A percentile compares a stretch with the other conserved stretches of the same genome.
Evolutionary conservation across 208 protist genomes (phyloP).

Genomic region (Trypanosoma rangeli): DNA sequence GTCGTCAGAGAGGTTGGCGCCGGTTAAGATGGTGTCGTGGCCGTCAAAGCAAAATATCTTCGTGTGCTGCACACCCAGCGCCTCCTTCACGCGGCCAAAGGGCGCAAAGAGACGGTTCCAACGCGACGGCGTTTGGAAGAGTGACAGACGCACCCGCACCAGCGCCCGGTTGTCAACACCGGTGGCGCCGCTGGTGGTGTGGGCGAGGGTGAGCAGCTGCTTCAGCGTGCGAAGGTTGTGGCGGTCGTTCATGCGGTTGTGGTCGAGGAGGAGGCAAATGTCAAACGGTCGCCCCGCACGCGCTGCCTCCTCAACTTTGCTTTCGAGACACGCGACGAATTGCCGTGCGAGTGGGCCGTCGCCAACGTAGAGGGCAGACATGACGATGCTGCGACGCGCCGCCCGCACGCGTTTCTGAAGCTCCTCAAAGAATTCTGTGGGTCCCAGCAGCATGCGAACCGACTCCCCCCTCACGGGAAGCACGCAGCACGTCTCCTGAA

Average conservation of each 20-base stretch:
- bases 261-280: constrained; percentile 72
- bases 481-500: constrained; percentile 54
- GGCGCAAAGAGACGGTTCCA: constrained; percentile 62
- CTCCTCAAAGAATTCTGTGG: constrained; percentile 68
- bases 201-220: constrained; percentile 33
- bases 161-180: neutral
- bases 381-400: constrained; percentile 55
- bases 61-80: constrained; percentile 94
- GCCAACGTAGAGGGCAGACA: constrained; percentile 88
- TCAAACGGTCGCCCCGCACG: constrained; percentile 32
- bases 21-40: constrained; percentile 82
- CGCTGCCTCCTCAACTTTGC: constrained; percentile 40
- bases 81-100: constrained; percentile 68
- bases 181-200: constrained; percentile 14
- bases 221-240: constrained; percentile 56
- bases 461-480: constrained; percentile 58
- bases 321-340: constrained; percentile 55
- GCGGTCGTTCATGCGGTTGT: constrained; percentile 80
- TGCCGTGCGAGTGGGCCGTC: constrained; percentile 54
- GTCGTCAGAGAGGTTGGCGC: constrained; percentile 94
- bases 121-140: constrained; percentile 67
- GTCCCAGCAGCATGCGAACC: constrained; percentile 51
- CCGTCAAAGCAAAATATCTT: constrained; percentile 94
- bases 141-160: constrained; percentile 47
- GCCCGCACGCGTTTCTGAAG: constrained; percentile 45